Evolutionary conservation across 78 protist species (phyloP).

Genomic region (Dictyostelium brefeldianum): DNA sequence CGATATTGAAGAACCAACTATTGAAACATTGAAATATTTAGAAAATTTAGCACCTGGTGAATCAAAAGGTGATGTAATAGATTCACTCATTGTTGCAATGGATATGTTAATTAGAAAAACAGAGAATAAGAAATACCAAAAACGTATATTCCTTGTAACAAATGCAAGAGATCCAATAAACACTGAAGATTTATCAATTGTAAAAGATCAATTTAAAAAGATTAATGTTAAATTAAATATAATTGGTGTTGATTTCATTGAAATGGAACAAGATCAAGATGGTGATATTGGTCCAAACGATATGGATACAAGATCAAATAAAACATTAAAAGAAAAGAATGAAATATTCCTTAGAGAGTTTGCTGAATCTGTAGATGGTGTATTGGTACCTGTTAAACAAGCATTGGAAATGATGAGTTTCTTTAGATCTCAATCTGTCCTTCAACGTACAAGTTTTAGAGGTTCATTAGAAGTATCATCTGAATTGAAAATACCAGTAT

Average conservation of each 20-base stretch:
- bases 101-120: constrained; percentile 81
- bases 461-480: constrained; percentile 58
- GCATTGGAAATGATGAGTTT: constrained; percentile 87
- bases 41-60: constrained; percentile 59
- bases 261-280: constrained; percentile 1
- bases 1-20: constrained; percentile 70
- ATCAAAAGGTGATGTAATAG: constrained; percentile 75
- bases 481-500: constrained; percentile 45
- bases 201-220: constrained; percentile 50
- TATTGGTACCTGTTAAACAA: constrained; percentile 80
- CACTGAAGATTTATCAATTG: constrained; percentile 56
- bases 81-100: constrained; percentile 87
- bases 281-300: background rate
- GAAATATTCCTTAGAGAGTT: constrained; percentile 79
- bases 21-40: constrained; percentile 46
- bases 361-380: constrained; percentile 80
- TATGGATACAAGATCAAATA: background rate
- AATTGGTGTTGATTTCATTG: constrained; percentile 80
- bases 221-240: constrained; percentile 82
- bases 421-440: constrained; percentile 80
- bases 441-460: constrained; percentile 66
- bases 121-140: constrained; percentile 75
- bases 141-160: constrained; percentile 84
- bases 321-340: constrained; percentile 61
- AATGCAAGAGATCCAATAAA: constrained; percentile 77